Evolutionary conservation across 2,329 filamentous ascomycete genomes (phyloP).

Genomic region (Scolecobasidium constrictum): DNA sequence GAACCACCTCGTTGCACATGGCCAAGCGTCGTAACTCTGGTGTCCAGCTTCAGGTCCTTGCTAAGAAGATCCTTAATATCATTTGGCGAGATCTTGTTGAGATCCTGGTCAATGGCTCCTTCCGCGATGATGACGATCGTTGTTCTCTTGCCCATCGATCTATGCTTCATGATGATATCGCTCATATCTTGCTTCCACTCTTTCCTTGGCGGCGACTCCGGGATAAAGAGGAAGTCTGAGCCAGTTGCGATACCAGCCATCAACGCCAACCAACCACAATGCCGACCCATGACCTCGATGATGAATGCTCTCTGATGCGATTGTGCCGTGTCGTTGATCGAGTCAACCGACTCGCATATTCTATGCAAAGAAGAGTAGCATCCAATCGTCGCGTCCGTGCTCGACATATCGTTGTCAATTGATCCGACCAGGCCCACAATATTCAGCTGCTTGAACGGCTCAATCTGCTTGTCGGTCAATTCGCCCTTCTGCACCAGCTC

Average conservation of each 20-base stretch:
- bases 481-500: conserved; percentile 71
- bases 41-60: conserved; percentile 71
- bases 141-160: conserved; percentile 82
- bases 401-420: conserved; percentile 96
- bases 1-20: conserved; percentile 95
- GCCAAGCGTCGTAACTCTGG: conserved; percentile 85
- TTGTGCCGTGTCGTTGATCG: conserved; percentile 87
- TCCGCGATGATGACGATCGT: conserved; percentile 98
- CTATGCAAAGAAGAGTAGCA: conserved; percentile 88
- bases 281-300: conserved; percentile 95
- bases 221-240: conserved; percentile 94
- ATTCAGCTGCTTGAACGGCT: conserved; percentile 77
- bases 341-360: conserved; percentile 93
- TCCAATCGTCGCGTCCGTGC: conserved; percentile 94
- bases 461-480: conserved; percentile 58
- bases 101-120: conserved; percentile 74
- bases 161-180: conserved; percentile 67
- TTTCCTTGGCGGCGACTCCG: conserved; percentile 77
- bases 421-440: conserved; percentile 94
- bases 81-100: conserved; percentile 70
- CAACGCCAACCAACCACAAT: conserved; percentile 94
- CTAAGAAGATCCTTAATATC: conserved; percentile 86
- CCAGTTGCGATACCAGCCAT: conserved; percentile 94
- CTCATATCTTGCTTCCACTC: conserved; percentile 90
- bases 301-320: conserved; percentile 96